These are phyloP conservation scores for Teratosphaeria destructans DNA, from an alignment of 2,329 filamentous ascomycete species.

Conservation along the genomic window DNA sequence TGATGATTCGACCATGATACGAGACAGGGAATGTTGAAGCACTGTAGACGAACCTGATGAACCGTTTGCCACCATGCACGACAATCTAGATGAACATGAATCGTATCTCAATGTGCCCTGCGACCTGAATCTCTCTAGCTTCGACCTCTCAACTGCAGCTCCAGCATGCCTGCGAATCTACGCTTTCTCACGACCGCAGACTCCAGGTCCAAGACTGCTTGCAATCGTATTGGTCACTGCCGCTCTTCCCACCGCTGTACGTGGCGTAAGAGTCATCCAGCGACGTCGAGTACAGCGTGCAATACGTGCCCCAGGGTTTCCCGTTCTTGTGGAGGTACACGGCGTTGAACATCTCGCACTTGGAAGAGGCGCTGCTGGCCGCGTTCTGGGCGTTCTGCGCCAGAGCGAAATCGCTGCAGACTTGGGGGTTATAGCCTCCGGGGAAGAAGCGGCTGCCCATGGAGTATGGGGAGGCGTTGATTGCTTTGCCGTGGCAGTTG, in stretches of 20 bases:
- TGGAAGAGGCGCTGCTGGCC: background rate
- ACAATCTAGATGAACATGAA: no score
- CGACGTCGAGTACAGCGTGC: constrained; percentile 11
- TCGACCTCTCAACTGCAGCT: no score
- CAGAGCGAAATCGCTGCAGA: constrained; percentile 18
- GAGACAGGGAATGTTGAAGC: no score
- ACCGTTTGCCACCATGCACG: no score
- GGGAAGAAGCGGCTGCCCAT: constrained; percentile 20
- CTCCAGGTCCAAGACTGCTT: constrained; percentile 14
- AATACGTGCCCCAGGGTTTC: constrained; percentile 17
- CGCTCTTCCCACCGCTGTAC: constrained; percentile 6
- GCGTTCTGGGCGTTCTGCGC: constrained; percentile 11
- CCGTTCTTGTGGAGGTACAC: constrained; percentile 19
- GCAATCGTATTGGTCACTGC: constrained; percentile 12
- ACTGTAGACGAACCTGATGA: no score
- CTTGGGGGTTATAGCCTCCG: constrained; percentile 17
- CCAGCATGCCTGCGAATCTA: background rate
- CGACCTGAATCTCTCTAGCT: no score
- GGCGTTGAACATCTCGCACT: constrained; percentile 21
- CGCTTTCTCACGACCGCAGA: background rate
- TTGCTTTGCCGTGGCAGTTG: constrained; percentile 10
- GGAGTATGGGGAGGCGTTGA: constrained; percentile 10
- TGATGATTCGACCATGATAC: no score
- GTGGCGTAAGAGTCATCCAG: constrained; percentile 9
- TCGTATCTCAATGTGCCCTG: no score